Evolutionary conservation across 2,329 filamentous ascomycete genomes (phyloP).

Genomic region (Didymella exigua): DNA sequence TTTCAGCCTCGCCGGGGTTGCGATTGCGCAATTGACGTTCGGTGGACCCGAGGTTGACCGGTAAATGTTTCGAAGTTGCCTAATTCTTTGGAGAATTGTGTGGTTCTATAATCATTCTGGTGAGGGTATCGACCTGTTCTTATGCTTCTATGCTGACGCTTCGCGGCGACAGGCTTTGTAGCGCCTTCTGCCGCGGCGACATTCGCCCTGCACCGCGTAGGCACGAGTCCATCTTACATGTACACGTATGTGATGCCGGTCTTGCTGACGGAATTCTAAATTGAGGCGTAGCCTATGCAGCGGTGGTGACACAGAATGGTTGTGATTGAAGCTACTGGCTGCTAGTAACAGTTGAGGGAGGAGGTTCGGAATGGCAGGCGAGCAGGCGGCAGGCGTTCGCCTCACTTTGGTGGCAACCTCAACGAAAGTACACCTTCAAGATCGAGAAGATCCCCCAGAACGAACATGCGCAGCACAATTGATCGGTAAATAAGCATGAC

Average conservation of each 20-base stretch:
- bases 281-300: neutral
- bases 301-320: constrained; percentile 2
- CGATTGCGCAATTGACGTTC: constrained; percentile 14
- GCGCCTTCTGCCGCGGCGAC: neutral
- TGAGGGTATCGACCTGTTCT: neutral
- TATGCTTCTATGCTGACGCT: neutral
- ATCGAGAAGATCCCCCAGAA: neutral
- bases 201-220: neutral
- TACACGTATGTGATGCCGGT: neutral
- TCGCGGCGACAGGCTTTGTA: neutral
- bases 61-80: neutral
- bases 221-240: neutral
- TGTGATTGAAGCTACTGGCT: neutral
- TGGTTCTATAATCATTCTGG: neutral
- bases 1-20: constrained; percentile 19
- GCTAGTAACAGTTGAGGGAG: neutral
- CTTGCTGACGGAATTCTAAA: neutral
- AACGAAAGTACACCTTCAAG: neutral
- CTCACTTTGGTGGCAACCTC: constrained; percentile 22
- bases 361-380: neutral
- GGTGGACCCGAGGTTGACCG: neutral
- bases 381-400: constrained; percentile 14
- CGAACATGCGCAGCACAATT: neutral
- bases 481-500: neutral
- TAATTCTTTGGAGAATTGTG: neutral